Base-by-base conservation (phyloP, 495 filamentous ascomycete species). In the Thozetella sp. region DNA sequence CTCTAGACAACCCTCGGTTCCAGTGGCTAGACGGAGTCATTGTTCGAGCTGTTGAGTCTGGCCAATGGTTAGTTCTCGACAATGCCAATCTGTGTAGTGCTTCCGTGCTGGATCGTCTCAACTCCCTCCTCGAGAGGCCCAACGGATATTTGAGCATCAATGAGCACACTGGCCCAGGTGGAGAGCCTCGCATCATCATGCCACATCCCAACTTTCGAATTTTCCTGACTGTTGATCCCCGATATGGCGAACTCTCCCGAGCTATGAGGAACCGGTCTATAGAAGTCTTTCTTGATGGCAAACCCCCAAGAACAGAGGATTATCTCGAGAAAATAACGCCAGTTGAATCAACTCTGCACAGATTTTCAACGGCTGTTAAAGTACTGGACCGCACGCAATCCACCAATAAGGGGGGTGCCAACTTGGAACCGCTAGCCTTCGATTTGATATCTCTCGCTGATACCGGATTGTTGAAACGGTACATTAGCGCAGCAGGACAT, bases 11-110 rank as follows among this genome's bases (percentile, higher is more conserved):
- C 58, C 92, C 93, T 57, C 89, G 88, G 2, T 99, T 99, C 71
- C 91, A 97, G 68, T 99, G 96, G 96, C 85, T 95, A 2, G 96
- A 98, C 69, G 94, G 96, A 48, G 82, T 93, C 56, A 86, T 99
- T 26, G 88, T 97, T 22, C 85, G 91, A 60, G 94, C 96, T 52
- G 78, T 98, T 10, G 85, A 94, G 66, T 80, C 88, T 64, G 96
- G 96, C 25, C 78, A 91, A 46, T 99, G 96, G 96, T 79, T 99
- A 51, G 86, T 98, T 24, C 86, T 99, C 19, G 94, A 98, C 69
- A 97, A 98, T 76, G 94, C 96, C 53, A 99, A 99, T 66, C 80
- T 98, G 17, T 99, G 96, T 71, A 97, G 88, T 64, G 86, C 94
- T 3, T 97, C 95, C 3, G 94, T 98, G 12, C 85, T 99, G 1